These are phyloP conservation scores for Schizonepeta tenuifolia DNA, from an alignment of 257 asterid genomes.

Conservation along the genomic window DNA sequence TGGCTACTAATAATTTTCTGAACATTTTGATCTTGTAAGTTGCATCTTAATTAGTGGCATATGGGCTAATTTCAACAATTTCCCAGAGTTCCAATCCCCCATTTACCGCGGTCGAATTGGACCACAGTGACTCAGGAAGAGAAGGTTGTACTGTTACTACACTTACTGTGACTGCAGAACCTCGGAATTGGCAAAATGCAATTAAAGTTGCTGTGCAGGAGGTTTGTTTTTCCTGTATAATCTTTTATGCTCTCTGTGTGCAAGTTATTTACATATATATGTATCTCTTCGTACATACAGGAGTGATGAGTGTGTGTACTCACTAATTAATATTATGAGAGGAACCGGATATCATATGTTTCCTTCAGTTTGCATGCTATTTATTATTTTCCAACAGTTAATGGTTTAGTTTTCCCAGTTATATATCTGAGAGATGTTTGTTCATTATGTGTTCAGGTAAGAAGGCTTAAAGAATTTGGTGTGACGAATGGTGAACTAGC, in stretches of 20 bases:
- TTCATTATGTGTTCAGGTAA: constrained; percentile 57
- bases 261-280: background rate
- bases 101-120: constrained; percentile 95
- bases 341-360: constrained; percentile 1
- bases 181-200: constrained; percentile 94
- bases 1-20: constrained; percentile 10
- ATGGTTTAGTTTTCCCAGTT: constrained; percentile 25
- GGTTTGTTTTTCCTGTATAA: constrained; percentile 55
- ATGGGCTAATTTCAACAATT: constrained; percentile 40
- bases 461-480: constrained; percentile 98
- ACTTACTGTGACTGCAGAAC: constrained; percentile 95
- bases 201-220: constrained; percentile 98
- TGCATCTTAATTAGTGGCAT: constrained; percentile 24
- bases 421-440: constrained; percentile 21
- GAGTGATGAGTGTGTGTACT: background rate
- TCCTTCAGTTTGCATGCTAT: constrained; percentile 18
- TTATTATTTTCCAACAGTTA: constrained; percentile 17
- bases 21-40: constrained; percentile 11
- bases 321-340: background rate
- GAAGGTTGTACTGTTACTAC: constrained; percentile 99
- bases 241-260: constrained; percentile 21
- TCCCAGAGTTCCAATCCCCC: constrained; percentile 99
- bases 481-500: constrained; percentile 97
- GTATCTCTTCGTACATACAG: background rate
- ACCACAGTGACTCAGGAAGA: constrained; percentile 98